Base-by-base conservation (phyloP, 1,284 basidiomycete species). In the Marasmius sp. region DNA sequence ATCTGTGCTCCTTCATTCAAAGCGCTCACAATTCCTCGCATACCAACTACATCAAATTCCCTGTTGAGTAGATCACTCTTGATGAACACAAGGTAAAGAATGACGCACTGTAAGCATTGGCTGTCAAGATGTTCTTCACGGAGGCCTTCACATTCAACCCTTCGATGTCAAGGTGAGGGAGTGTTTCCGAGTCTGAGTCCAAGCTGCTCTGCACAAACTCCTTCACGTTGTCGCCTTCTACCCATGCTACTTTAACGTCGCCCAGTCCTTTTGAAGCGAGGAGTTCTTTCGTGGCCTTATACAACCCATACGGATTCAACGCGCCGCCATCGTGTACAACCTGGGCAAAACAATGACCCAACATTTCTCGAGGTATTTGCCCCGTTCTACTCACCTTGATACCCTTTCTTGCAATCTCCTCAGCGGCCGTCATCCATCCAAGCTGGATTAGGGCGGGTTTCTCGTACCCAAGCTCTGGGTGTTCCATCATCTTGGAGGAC, bases 191-290 rank as follows among this genome's bases (percentile, higher is more conserved):
- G 12, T 51, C 36, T 8, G 27, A 6, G n/a, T n/a, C 48, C 34
- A 54, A 18, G 14, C 53, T 45, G 8, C 55, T 20, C 41, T 58
- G 48, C 18, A 64, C 59, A 11, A 38, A 27, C 47, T 61, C 34
- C n/a, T 64, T 57, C 4, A 69, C 66, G 50, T 69, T 64, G 58
- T 69, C 68, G 7, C 68, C 68, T 39, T 67, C 67, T 16, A 67
- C 65, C 65, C 65, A 69, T 4, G 68, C 66, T 18, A 70, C 65
- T 48, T 65, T 64, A 7, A 67, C 59, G 16, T 65, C 20, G 7
- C 57, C 56, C 11, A 62, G 36, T 11, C 67, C 65, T 37, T 64
- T 60, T 41, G 61, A 53, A 27, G 55, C 39, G 20, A 70, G 53
- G 9, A 65, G 49, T 14, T 65, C 60, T 20, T 62, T 61, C 0